Evolutionary conservation across 208 protist species (phyloP).

Genomic region (Herpetomonas tarakana): DNA sequence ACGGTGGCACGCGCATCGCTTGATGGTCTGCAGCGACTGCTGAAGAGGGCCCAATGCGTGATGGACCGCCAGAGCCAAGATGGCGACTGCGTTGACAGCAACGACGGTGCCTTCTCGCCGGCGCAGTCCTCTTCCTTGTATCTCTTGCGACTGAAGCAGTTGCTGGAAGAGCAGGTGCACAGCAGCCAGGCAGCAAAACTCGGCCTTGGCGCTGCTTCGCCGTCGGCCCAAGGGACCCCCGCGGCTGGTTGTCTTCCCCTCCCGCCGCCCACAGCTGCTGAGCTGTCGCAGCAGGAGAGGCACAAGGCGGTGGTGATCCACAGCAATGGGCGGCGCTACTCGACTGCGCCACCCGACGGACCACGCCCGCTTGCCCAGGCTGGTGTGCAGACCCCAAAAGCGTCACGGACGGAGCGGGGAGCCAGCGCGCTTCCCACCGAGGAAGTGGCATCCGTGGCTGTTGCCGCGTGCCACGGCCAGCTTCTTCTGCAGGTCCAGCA

Average conservation of each 20-base stretch:
- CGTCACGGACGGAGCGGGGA: no score
- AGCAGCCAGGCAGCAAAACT: conserved; percentile 7
- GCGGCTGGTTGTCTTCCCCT: no score
- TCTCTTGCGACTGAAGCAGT: conserved; percentile 26
- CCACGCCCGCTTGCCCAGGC: no score
- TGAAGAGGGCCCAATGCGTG: background rate
- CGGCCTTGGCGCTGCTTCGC: background rate
- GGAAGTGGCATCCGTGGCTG: no score
- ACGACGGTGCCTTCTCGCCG: conserved; percentile 7
- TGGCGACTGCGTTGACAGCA: conserved; percentile 8
- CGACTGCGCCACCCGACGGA: no score
- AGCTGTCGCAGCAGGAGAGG: no score
- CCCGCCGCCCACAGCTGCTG: no score
- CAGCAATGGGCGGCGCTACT: conserved; percentile 15
- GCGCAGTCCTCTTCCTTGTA: conserved; percentile 9
- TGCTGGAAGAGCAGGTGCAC: conserved; percentile 24
- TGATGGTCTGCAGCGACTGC: conserved; percentile 1
- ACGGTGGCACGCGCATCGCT: no score
- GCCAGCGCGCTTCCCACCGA: no score
- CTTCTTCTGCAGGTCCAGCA: conserved; percentile 31
- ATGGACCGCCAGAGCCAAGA: background rate
- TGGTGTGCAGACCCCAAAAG: no score
- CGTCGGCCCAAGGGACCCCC: background rate
- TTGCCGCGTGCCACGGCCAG: conserved; percentile 18
- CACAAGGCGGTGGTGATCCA: no score